A percentile compares a stretch with the other conserved stretches of the same genome.
These are phyloP conservation scores for Xanthoconium purpureum DNA, from an alignment of 768 basidiomycete genomes.

Conservation along the genomic window DNA sequence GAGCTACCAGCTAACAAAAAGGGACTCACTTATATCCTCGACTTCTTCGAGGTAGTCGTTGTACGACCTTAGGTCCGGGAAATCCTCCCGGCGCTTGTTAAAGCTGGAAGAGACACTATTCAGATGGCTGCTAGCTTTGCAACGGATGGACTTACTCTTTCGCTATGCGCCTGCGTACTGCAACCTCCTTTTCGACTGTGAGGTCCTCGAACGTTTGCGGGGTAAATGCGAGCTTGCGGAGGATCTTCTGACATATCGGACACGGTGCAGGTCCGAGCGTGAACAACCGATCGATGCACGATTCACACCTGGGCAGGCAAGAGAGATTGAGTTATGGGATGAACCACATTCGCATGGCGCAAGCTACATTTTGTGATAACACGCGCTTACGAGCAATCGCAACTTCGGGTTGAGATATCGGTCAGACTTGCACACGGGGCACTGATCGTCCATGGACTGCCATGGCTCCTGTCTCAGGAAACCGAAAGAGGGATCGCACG, in stretches of 20 bases:
- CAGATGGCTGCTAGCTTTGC: not conserved
- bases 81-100: slow-evolving; percentile 92
- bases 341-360: not conserved
- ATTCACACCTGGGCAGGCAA: slow-evolving; percentile 83
- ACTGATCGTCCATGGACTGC: slow-evolving; percentile 88
- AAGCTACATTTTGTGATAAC: slow-evolving; percentile 95
- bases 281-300: slow-evolving; percentile 94
- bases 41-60: slow-evolving; percentile 97
- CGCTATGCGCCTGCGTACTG: slow-evolving; percentile 79
- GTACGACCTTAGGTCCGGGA: slow-evolving; percentile 71
- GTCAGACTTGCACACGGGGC: slow-evolving; percentile 97
- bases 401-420: slow-evolving; percentile 93
- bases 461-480: slow-evolving; percentile 8
- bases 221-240: slow-evolving; percentile 91
- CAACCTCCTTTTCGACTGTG: slow-evolving; percentile 91
- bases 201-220: slow-evolving; percentile 95
- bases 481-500: not conserved
- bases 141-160: slow-evolving; percentile 62
- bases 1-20: not conserved
- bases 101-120: slow-evolving; percentile 53
- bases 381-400: slow-evolving; percentile 89
- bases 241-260: slow-evolving; percentile 84
- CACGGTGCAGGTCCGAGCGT: slow-evolving; percentile 95
- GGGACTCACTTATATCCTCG: slow-evolving; percentile 75
- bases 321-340: slow-evolving; percentile 5